Percentiles rank a stretch among this genome's conserved stretches.
phyloP scores from a whole-genome alignment of 2,329 filamentous ascomycete species.

The Leptographium galeiforme region DNA sequence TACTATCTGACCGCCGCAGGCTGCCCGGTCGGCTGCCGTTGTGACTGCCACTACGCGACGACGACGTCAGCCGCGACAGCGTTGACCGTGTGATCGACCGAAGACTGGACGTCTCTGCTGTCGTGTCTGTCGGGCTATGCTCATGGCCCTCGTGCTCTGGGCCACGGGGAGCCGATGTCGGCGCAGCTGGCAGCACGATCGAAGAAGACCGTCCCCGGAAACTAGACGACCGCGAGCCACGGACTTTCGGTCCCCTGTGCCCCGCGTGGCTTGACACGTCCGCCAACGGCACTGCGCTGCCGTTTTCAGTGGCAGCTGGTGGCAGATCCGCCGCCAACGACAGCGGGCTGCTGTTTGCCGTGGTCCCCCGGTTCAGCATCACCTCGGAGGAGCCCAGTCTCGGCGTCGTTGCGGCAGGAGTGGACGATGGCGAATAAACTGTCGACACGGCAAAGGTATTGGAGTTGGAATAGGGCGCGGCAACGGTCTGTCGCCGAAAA shows the following conservation, averaged over 20 bases:
- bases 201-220: constrained; percentile 4
- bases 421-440: constrained; percentile 53
- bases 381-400: constrained; percentile 19
- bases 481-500: constrained; percentile 73
- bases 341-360: constrained; percentile 22
- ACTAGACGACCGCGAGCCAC: constrained; percentile 2
- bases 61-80: constrained; percentile 30
- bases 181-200: constrained; percentile 11
- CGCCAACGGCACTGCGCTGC: constrained; percentile 10
- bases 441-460: constrained; percentile 65
- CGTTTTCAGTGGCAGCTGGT: constrained; percentile 14
- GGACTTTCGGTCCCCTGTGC: not conserved
- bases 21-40: constrained; percentile 12
- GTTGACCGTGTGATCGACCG: constrained; percentile 43
- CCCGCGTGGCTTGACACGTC: not conserved
- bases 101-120: constrained; percentile 35
- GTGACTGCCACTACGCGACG: constrained; percentile 19
- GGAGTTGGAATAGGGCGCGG: constrained; percentile 69
- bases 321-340: constrained; percentile 35
- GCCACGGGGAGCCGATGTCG: constrained; percentile 12
- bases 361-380: constrained; percentile 9
- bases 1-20: not conserved
- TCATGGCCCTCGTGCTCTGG: constrained; percentile 5
- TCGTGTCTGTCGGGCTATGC: constrained; percentile 25
- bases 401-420: constrained; percentile 36